phyloP scores from a whole-genome alignment of 225 moss, liverwort and hornwort genomes.

The Asterella californica region DNA sequence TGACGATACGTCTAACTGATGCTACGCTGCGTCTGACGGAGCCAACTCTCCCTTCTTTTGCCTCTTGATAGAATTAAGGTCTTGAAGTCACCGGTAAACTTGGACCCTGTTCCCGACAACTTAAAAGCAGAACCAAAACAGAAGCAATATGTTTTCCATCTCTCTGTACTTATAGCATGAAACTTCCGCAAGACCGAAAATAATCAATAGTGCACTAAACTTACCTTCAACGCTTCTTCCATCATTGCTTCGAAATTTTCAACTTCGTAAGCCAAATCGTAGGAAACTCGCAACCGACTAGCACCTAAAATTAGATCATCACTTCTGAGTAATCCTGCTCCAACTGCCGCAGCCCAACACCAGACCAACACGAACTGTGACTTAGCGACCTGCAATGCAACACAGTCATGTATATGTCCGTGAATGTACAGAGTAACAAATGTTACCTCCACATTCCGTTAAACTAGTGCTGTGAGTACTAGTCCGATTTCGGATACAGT shows the following conservation, averaged over 20 bases:
- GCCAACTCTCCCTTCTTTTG: too few species aligned
- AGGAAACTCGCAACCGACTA: slow-evolving; percentile 66
- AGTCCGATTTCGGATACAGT: neutral
- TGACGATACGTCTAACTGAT: too few species aligned
- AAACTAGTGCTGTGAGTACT: too few species aligned
- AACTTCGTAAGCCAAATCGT: slow-evolving; percentile 78
- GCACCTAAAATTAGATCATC: slow-evolving; percentile 82
- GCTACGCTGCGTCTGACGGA: too few species aligned
- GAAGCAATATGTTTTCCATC: neutral
- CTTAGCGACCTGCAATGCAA: slow-evolving; percentile 61
- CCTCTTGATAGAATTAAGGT: too few species aligned
- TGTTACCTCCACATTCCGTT: too few species aligned
- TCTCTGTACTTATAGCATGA: neutral
- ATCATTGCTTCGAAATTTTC: slow-evolving; percentile 83
- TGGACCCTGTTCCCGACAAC: too few species aligned
- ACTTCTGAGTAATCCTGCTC: slow-evolving; percentile 73
- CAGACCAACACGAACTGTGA: slow-evolving; percentile 81
- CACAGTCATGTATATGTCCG: neutral
- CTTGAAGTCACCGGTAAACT: too few species aligned
- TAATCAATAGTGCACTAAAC: neutral
- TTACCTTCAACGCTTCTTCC: slow-evolving; percentile 78
- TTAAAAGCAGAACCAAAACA: too few species aligned
- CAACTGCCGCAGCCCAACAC: slow-evolving; percentile 98
- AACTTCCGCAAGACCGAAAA: neutral
- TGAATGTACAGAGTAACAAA: too few species aligned